Conservation (phyloP, 192 early-diverging fungal genomes). For the Allomyces arbusculus region DNA sequence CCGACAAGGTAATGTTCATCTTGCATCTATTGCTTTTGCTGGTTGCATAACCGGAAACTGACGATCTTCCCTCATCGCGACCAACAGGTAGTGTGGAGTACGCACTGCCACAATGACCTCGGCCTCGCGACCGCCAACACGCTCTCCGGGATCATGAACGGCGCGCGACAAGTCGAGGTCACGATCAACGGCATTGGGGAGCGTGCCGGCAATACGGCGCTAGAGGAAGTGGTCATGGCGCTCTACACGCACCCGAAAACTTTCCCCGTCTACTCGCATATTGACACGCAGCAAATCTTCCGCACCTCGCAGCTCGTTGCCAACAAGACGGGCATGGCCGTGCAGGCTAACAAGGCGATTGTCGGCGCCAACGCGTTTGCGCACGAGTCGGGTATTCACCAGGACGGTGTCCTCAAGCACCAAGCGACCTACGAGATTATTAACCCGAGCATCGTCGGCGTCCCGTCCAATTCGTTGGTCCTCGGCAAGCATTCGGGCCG, state of each 20-base stretch:
- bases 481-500: slow-evolving; percentile 94
- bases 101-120: slow-evolving; percentile 96
- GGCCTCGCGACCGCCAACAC: slow-evolving; percentile 94
- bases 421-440: slow-evolving; percentile 95
- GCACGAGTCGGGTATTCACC: slow-evolving; percentile 96
- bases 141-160: slow-evolving; percentile 68
- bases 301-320: slow-evolving; percentile 76
- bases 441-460: slow-evolving; percentile 73
- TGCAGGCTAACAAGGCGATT: slow-evolving; percentile 96
- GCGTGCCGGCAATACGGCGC: slow-evolving; percentile 88
- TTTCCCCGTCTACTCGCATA: slow-evolving; percentile 75
- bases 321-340: slow-evolving; percentile 75
- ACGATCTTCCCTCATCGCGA: too few relatives aligned
- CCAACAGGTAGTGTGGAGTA: slow-evolving; percentile 57
- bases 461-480: slow-evolving; percentile 62
- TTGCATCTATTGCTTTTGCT: slow-evolving; percentile 2
- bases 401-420: slow-evolving; percentile 94
- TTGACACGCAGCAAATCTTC: slow-evolving; percentile 76
- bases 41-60: background rate
- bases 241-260: slow-evolving; percentile 74
- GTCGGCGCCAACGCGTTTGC: slow-evolving; percentile 91
- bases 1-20: slow-evolving; percentile 24
- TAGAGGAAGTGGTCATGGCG: slow-evolving; percentile 92
- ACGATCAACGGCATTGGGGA: slow-evolving; percentile 97
- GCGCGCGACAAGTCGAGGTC: slow-evolving; percentile 89